Base-by-base conservation (phyloP, 805 yeast genomes). In the Metschnikowia similis region DNA sequence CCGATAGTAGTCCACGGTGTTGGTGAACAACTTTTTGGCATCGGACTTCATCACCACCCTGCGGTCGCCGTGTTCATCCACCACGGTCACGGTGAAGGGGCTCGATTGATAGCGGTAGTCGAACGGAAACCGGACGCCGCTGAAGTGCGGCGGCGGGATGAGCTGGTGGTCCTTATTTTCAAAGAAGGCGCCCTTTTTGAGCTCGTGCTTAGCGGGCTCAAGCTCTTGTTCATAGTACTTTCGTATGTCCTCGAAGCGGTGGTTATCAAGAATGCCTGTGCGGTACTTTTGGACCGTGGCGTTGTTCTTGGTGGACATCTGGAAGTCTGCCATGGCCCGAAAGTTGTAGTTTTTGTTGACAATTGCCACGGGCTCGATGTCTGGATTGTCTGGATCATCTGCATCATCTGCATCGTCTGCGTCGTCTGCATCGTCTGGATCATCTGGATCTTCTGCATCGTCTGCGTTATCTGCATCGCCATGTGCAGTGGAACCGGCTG, bases 251-350 rank as follows among this genome's bases (percentile, higher is more conserved):
- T 61, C 61, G 47, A 58, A 66, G 32, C 60, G 61, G 17, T 55
- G 52, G 14, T 60, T 56, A 39, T 63, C 53, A n/a, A 68, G 52
- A 11, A 67, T 58, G 6, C 59, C 50, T 5, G 53, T 46, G 41
- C 65, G 64, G 56, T 66, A 69, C 11, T 63, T 66, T 51, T 70
- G 65, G 52, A 48, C 64, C 27, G 61, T 50, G 2, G 55, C 63
- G 11, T 85, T 84, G 56, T 80, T 76, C 45, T 76, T 77, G 10
- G 89, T 79, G 31, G 80, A 71, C 55, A 80, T 78, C 64, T 94
- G 98, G 65, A 89, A 92, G 66, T 91, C 98, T 0, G 92, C 84
- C 76, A 90, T 80, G 55, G 87, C 89, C 57, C 96, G 79, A 65
- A 92, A 92, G 54, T 86, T 78, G 60, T 83, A 84, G 14, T 84